Conservation (phyloP, 2,329 filamentous ascomycete genomes). For the Aspergillus sp. region DNA sequence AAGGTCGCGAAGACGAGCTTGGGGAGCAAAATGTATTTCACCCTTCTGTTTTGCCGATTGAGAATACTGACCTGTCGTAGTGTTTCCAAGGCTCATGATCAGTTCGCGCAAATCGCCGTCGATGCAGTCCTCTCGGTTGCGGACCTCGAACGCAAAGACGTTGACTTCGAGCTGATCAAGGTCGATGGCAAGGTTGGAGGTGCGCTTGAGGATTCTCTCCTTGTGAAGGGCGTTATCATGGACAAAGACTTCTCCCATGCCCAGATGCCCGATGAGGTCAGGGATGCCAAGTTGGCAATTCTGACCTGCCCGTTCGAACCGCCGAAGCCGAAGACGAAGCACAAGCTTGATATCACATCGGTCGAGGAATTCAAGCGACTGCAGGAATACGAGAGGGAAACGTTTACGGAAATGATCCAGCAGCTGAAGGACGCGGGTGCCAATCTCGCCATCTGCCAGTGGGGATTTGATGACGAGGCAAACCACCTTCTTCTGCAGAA, state of each 20-base stretch:
- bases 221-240: constrained; percentile 96
- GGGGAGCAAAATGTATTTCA: constrained; percentile 75
- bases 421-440: constrained; percentile 96
- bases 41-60: background rate
- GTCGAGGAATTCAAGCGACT: constrained; percentile 98
- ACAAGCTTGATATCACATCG: constrained; percentile 93
- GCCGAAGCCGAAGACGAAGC: constrained; percentile 99
- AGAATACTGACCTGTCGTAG: constrained; percentile 20
- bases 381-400: constrained; percentile 88
- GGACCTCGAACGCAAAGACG: constrained; percentile 89
- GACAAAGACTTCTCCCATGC: constrained; percentile 99
- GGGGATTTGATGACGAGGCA: constrained; percentile 98
- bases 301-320: constrained; percentile 97
- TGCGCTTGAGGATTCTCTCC: constrained; percentile 79
- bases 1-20: constrained; percentile 93
- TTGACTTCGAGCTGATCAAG: constrained; percentile 98
- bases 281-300: constrained; percentile 93
- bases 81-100: constrained; percentile 96
- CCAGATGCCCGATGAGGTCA: constrained; percentile 94
- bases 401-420: constrained; percentile 97
- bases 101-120: constrained; percentile 94
- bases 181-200: constrained; percentile 97
- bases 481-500: constrained; percentile 97
- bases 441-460: constrained; percentile 97
- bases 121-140: constrained; percentile 95